Conservation (phyloP, 208 protist genomes). For the Trypanosoma vivax region DNA sequence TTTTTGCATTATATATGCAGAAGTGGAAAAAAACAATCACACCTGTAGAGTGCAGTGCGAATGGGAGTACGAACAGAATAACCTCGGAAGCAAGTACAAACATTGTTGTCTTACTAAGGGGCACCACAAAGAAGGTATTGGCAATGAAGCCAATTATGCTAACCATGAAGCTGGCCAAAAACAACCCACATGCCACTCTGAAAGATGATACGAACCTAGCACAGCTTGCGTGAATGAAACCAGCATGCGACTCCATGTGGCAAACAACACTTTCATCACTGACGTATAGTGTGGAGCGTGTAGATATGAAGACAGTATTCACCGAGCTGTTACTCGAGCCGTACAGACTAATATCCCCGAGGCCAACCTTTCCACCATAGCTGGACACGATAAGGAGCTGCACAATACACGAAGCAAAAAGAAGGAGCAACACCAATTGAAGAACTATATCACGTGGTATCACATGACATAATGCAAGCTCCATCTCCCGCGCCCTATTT, state of each 20-base stretch:
- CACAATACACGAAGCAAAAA: conserved; percentile 35
- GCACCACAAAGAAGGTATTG: conserved; percentile 30
- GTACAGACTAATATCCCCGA: conserved; percentile 26
- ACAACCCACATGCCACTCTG: conserved; percentile 41
- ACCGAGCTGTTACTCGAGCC: neutral
- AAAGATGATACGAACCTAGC: conserved; percentile 52
- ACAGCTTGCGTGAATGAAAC: conserved; percentile 22
- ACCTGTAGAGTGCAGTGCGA: conserved; percentile 35
- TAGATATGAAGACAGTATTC: conserved; percentile 26
- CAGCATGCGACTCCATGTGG: conserved; percentile 22
- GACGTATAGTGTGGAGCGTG: conserved; percentile 27
- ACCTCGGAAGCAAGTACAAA: conserved; percentile 21
- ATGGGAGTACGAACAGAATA: conserved; percentile 22
- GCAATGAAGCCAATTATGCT: conserved; percentile 25
- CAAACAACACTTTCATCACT: conserved; percentile 14
- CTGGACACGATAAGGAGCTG: conserved; percentile 40
- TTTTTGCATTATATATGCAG: conserved; percentile 27
- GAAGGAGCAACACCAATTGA: conserved; percentile 29
- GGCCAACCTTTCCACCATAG: conserved; percentile 18
- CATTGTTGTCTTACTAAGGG: conserved; percentile 23
- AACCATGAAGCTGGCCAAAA: conserved; percentile 42
- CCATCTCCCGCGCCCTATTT: conserved; percentile 21
- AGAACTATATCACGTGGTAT: conserved; percentile 44
- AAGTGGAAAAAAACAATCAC: conserved; percentile 36
- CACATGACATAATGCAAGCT: conserved; percentile 34